Percentiles rank a stretch among this genome's conserved stretches.
Evolutionary conservation across 148 eudicot genomes (phyloP).

Genomic region (Heliamphora exappendiculata): DNA sequence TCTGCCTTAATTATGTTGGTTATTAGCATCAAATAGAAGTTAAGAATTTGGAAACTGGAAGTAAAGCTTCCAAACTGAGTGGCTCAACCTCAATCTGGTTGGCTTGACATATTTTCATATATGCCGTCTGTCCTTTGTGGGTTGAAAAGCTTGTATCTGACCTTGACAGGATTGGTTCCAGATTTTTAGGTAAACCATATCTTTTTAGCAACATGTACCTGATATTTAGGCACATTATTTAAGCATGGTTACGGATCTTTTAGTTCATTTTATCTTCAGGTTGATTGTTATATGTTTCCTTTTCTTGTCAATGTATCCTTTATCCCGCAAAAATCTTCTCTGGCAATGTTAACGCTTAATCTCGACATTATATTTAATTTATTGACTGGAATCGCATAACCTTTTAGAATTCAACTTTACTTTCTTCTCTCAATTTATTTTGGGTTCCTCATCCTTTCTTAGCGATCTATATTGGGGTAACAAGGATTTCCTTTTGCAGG

Average conservation of each 20-base stretch:
- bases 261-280: background rate
- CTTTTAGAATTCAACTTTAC: background rate
- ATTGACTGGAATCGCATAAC: background rate
- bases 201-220: background rate
- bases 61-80: background rate
- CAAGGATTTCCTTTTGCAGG: conserved; percentile 29
- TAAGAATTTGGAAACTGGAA: background rate
- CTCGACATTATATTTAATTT: background rate
- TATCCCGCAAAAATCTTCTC: background rate
- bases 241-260: background rate
- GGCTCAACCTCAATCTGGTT: background rate
- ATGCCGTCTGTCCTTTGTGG: background rate
- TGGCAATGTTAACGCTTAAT: conserved; percentile 13
- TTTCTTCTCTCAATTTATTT: background rate
- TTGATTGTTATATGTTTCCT: background rate
- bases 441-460: background rate
- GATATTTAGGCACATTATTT: background rate
- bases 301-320: background rate
- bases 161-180: background rate
- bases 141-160: background rate
- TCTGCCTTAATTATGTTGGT: background rate
- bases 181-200: too few species aligned
- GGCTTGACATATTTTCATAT: background rate
- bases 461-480: background rate
- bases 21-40: background rate